Percentiles rank a stretch among this genome's conserved stretches.
Conservation (phyloP, 139 green algal genomes). For the Nannochloris sp. region DNA sequence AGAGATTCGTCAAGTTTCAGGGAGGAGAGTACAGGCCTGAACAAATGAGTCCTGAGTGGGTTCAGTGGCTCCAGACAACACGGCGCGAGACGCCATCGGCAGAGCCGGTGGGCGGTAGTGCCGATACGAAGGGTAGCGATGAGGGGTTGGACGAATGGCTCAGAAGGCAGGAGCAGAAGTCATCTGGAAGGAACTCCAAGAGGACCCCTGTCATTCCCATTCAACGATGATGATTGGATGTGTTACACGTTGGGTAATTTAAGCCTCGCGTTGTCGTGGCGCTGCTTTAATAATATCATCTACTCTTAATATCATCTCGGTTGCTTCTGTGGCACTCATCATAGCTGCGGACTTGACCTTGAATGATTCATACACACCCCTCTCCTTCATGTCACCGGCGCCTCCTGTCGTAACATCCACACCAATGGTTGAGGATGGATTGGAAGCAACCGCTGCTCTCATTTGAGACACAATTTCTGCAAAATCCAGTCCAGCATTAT, state of each 20-base stretch:
- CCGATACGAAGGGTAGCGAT: too few relatives aligned
- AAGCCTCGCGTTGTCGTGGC: constrained; percentile 55
- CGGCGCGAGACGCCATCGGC: not conserved
- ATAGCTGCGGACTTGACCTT: constrained; percentile 70
- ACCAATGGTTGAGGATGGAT: constrained; percentile 40
- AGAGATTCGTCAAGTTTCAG: constrained; percentile 5
- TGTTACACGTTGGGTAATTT: not conserved
- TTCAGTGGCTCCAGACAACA: constrained; percentile 3
- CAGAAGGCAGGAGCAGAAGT: too few relatives aligned
- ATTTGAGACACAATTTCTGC: constrained; percentile 83
- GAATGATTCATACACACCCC: constrained; percentile 79
- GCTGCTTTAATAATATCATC: constrained; percentile 96
- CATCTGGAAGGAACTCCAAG: too few relatives aligned
- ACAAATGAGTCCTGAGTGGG: not conserved
- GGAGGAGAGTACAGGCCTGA: not conserved
- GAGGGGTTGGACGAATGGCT: too few relatives aligned
- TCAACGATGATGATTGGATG: too few relatives aligned
- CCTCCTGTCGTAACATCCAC: constrained; percentile 73
- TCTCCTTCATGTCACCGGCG: constrained; percentile 53
- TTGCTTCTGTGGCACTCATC: constrained; percentile 86
- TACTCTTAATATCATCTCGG: constrained; percentile 97
- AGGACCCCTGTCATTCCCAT: too few relatives aligned
- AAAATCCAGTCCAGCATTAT: constrained; percentile 84
- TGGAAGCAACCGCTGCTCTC: constrained; percentile 59
- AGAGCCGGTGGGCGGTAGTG: too few relatives aligned